Base-by-base conservation (phyloP, 1,284 basidiomycete species). In the Rhodofomes roseus region DNA sequence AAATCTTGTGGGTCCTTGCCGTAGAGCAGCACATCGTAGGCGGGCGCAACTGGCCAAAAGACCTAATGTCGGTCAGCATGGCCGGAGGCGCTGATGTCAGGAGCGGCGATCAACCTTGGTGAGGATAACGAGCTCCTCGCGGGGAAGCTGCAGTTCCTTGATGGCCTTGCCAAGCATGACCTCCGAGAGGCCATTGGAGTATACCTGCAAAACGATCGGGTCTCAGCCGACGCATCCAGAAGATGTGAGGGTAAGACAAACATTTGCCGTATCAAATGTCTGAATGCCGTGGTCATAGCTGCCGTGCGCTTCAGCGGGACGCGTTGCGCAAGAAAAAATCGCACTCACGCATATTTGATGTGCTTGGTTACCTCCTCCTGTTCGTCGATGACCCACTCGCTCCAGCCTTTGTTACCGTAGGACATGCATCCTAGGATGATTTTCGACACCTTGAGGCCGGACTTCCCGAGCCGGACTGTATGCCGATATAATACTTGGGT, bases 151-250 rank as follows among this genome's bases (percentile, higher is more conserved):
- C 63, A 79, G 76, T 63, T 81, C 67, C 65, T 81, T 82, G 66
- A 87, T 79, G 2, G 84, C 85, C 59, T 84, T 81, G 16, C 85
- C 84, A 46, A 87, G 77, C 61, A 84, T 78, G 27, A 78, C 67
- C 69, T 87, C 84, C 14, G 77, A 80, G 43, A 77, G 70, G 23
- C 83, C 83, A 54, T 79, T 76, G 39, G 77, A 74, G 68, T 83
- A 83, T 2, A 75, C 67, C 72, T 73, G 31, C n/a, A n/a, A 43
- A 23, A 14, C 14, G 36, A 18, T 11, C 39, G 37, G 11, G 27
- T 20, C n/a, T 34, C 34, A 51, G 7, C 6, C 14, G 20, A 4
- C 11, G 34, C 22, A 27, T 7, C 0, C 6, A 37, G 8, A n/a
- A 6, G n/a, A 22, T 2, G n/a, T 11, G 8, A 23, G 3, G 31